Conservation (phyloP, 2,329 filamentous ascomycete species). For the Chaetomiaceae sp. region DNA sequence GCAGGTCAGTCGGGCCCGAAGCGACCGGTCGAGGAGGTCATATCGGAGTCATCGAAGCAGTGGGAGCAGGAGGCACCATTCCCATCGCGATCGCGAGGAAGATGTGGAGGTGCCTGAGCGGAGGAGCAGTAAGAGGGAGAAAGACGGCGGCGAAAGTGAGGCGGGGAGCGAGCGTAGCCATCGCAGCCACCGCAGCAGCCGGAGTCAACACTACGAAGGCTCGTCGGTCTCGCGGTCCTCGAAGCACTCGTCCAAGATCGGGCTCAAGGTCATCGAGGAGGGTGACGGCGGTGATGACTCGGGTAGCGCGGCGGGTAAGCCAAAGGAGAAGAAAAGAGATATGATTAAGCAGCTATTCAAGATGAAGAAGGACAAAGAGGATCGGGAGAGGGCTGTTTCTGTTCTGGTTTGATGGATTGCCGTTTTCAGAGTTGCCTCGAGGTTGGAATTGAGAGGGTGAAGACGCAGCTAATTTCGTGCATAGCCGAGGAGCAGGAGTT, state of each 20-base stretch:
- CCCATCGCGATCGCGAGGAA: too few species aligned
- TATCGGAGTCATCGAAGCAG: constrained; percentile 18
- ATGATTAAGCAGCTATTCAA: constrained; percentile 58
- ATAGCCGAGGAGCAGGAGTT: neutral
- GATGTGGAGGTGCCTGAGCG: constrained; percentile 26
- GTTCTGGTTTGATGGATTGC: constrained; percentile 19
- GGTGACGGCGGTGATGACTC: constrained; percentile 34
- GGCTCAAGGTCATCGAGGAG: constrained; percentile 35
- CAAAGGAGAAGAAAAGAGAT: constrained; percentile 44
- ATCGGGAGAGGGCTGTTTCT: constrained; percentile 30
- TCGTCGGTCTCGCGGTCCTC: constrained; percentile 31
- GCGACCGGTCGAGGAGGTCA: constrained; percentile 31
- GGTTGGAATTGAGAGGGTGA: neutral
- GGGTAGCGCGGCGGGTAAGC: constrained; percentile 40
- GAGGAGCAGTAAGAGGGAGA: constrained; percentile 20
- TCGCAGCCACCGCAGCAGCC: constrained; percentile 33
- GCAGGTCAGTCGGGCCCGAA: constrained; percentile 26
- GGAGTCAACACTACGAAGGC: constrained; percentile 2
- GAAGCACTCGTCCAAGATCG: constrained; percentile 31
- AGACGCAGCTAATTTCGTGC: neutral
- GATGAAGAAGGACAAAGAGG: constrained; percentile 49
- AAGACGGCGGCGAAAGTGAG: constrained; percentile 26
- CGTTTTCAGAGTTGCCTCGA: neutral
- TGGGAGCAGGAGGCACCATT: constrained; percentile 12
- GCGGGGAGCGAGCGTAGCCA: constrained; percentile 37